A percentile compares a stretch with the other conserved stretches of the same genome.
Conservation (phyloP, 2,329 filamentous ascomycete genomes). For the Colletotrichum sp. region DNA sequence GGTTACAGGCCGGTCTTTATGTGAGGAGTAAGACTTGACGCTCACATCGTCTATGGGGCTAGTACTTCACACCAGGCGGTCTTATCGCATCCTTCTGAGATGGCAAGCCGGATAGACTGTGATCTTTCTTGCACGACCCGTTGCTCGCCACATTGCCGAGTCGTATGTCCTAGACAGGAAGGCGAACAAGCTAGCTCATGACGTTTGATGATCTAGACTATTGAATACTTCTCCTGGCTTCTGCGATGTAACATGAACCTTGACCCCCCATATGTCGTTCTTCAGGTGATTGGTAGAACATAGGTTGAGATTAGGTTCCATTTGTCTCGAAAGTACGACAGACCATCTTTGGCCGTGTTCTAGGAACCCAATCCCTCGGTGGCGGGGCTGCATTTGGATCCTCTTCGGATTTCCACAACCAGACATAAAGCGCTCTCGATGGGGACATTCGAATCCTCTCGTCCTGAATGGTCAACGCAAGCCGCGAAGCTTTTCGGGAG, state of each 20-base stretch:
- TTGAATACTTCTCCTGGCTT: neutral
- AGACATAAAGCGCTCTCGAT: neutral
- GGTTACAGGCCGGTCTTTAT: neutral
- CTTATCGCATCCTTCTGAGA: neutral
- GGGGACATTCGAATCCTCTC: neutral
- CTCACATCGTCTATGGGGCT: neutral
- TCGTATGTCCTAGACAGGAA: neutral
- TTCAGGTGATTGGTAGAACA: neutral
- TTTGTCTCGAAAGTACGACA: neutral
- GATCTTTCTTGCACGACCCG: neutral
- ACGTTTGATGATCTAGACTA: neutral
- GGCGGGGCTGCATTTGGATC: neutral
- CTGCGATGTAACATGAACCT: neutral
- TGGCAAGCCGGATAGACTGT: neutral
- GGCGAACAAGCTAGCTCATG: neutral
- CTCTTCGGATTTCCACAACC: neutral
- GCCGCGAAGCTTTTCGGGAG: neutral
- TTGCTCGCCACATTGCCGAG: neutral
- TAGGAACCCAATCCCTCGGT: neutral
- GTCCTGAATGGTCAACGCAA: neutral
- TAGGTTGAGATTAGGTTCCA: neutral
- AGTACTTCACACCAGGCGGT: rapidly evolving
- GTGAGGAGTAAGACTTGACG: neutral
- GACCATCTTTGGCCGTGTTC: neutral
- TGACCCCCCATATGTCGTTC: rapidly evolving